A percentile compares a stretch with the other conserved stretches of the same genome.
Conservation (phyloP, 257 asterid species). For the Ballota nigra region DNA sequence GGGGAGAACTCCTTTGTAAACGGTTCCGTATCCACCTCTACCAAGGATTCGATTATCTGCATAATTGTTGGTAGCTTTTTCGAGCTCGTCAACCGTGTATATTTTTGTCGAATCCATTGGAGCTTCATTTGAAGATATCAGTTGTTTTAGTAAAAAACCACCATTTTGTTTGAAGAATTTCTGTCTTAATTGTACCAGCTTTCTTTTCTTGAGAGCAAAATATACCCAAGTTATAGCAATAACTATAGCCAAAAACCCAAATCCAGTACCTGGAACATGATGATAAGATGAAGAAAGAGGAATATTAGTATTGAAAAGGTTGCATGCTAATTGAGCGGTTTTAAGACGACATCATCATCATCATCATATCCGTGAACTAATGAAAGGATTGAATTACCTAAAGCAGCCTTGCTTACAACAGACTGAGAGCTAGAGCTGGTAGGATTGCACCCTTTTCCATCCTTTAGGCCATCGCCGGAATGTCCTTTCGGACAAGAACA, state of each 20-base stretch:
- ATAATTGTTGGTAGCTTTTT: conserved; percentile 54
- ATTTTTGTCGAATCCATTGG: conserved; percentile 49
- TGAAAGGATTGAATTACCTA: conserved; percentile 9
- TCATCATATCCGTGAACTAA: no score
- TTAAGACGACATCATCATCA: no score
- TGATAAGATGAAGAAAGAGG: not conserved
- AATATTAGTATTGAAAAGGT: not conserved
- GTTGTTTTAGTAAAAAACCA: conserved; percentile 57
- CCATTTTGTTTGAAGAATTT: conserved; percentile 86
- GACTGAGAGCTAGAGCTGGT: not conserved
- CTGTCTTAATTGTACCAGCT: conserved; percentile 40
- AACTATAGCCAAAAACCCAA: conserved; percentile 25
- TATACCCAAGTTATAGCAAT: conserved; percentile 44
- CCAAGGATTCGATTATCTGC: conserved; percentile 62
- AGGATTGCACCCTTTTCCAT: conserved; percentile 1
- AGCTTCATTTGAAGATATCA: conserved; percentile 44
- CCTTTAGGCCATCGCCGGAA: not conserved
- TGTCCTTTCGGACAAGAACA: conserved; percentile 20
- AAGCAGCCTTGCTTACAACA: conserved; percentile 10
- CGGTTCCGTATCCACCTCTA: conserved; percentile 70
- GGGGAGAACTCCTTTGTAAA: conserved; percentile 59
- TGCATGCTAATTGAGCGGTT: no score
- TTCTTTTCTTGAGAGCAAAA: conserved; percentile 47
- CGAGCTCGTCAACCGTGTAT: conserved; percentile 59
- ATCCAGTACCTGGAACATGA: conserved; percentile 47